phyloP scores from a whole-genome alignment of 73 alveolate genomes.

The Paramecium biaurelia region DNA sequence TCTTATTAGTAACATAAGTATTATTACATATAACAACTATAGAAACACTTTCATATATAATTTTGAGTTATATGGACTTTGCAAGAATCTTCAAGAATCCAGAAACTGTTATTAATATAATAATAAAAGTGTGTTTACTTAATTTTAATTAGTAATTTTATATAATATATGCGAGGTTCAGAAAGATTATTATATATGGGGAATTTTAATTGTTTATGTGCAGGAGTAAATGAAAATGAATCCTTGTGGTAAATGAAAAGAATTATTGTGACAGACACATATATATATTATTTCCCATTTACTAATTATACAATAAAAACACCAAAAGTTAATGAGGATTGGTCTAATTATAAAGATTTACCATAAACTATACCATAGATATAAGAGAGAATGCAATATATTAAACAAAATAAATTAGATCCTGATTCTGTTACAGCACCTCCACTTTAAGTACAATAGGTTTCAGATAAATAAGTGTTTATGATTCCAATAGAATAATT shows the following conservation, averaged over 20 bases:
- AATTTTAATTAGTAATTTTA: neutral
- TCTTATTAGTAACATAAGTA: too few species aligned
- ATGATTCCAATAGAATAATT: neutral
- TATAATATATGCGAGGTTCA: neutral
- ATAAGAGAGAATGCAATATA: neutral
- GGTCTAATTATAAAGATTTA: neutral
- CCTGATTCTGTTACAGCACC: constrained; percentile 22
- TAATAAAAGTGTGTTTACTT: too few species aligned
- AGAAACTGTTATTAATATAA: too few species aligned
- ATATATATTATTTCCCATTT: neutral
- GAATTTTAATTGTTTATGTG: neutral
- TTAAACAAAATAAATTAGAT: neutral
- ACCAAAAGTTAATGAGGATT: neutral
- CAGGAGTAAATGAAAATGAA: constrained; percentile 7
- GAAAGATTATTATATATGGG: neutral
- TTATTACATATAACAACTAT: too few species aligned
- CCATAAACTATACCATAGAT: neutral
- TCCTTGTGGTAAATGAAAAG: neutral
- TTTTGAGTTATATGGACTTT: too few species aligned
- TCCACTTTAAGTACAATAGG: neutral
- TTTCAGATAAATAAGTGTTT: neutral
- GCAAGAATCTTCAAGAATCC: too few species aligned
- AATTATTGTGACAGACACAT: neutral
- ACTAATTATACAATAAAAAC: neutral
- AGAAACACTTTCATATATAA: too few species aligned